These are phyloP conservation scores for Fusarium metavorans DNA, from an alignment of 2,329 filamentous ascomycete genomes.

Conservation along the genomic window DNA sequence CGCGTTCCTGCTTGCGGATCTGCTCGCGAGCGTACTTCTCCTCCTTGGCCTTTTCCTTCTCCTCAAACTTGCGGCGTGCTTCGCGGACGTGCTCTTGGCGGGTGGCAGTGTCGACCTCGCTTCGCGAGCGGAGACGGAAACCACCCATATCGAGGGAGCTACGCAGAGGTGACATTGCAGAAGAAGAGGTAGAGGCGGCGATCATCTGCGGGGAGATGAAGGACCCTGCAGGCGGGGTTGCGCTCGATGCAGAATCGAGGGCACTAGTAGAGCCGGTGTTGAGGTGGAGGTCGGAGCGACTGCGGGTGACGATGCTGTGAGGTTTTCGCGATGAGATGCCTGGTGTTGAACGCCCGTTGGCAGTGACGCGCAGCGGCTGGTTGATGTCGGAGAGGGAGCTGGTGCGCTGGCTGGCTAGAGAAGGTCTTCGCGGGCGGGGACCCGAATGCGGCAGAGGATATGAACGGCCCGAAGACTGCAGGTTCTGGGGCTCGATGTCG, in stretches of 20 bases:
- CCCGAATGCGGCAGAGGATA: constrained; percentile 35
- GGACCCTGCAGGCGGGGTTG: constrained; percentile 44
- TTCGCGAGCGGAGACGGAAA: constrained; percentile 71
- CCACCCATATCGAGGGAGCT: constrained; percentile 68
- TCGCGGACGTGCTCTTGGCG: constrained; percentile 70
- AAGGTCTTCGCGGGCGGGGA: constrained; percentile 46
- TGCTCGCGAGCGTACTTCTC: constrained; percentile 72
- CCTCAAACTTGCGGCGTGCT: constrained; percentile 72
- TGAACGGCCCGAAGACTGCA: constrained; percentile 31
- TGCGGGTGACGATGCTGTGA: constrained; percentile 51
- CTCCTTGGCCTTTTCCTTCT: constrained; percentile 71
- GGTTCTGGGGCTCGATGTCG: constrained; percentile 48
- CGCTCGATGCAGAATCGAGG: constrained; percentile 41
- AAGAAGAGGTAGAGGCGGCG: constrained; percentile 46
- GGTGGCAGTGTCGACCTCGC: constrained; percentile 67
- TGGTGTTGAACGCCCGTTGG: constrained; percentile 45
- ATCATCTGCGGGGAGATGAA: constrained; percentile 43
- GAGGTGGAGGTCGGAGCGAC: constrained; percentile 62
- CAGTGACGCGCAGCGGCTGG: constrained; percentile 43
- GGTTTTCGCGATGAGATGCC: constrained; percentile 54
- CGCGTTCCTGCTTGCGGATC: constrained; percentile 68
- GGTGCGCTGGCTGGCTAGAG: constrained; percentile 50
- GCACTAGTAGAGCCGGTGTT: constrained; percentile 45
- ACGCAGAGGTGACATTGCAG: constrained; percentile 65
- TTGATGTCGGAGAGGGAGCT: constrained; percentile 50